Evolutionary conservation across 2,329 filamentous ascomycete species (phyloP), one percentile per base, ranked within the genome.

Genomic region (Fusarium vanettenii): DNA sequence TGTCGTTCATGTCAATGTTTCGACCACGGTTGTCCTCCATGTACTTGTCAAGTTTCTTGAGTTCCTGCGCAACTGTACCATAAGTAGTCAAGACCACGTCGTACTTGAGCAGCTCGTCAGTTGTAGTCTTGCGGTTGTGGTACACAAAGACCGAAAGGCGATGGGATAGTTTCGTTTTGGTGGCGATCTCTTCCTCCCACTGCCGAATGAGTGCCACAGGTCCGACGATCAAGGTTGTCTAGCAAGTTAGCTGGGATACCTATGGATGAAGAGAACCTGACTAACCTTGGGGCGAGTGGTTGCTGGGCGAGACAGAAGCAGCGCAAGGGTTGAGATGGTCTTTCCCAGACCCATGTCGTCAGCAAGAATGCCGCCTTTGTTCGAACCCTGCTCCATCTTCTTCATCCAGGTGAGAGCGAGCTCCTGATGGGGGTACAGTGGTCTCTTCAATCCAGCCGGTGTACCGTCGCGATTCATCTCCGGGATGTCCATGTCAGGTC

Each of bases 281-380:
- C 77, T 64, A 50, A 82, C 81, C 75, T 84, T 84, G 20, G 81
- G 80, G 35, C 80, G 77, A 16, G 71, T 87, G 1, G 85, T 82
- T 0, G 93, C 90, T n/a, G 88, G 91, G 7, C 91, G 88, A 7
- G 90, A 89, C 14, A 94, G 86, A 76, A 97, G 93, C 50, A 98
- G 87, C 5, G 95, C 90, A 25, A 98, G 86, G 6, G 94, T 92
- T 71, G 96, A 94, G 27, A 98, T 92, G 0, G 95, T 98, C 84
- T 98, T 97, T 20, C 95, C 95, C 11, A 98, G 84, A 4, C 95
- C 95, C 95, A 98, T 98, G 79, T 98, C 95, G 81, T 98, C 95
- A 2, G 95, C 95, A 18, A 98, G 87, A 65, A 98, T 95, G 43
- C 95, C 95, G n/a, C 95, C 95, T 77, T 93, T 94, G 78, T 93